Conservation (phyloP, 768 basidiomycete genomes). For the Lyophyllum decastes region DNA sequence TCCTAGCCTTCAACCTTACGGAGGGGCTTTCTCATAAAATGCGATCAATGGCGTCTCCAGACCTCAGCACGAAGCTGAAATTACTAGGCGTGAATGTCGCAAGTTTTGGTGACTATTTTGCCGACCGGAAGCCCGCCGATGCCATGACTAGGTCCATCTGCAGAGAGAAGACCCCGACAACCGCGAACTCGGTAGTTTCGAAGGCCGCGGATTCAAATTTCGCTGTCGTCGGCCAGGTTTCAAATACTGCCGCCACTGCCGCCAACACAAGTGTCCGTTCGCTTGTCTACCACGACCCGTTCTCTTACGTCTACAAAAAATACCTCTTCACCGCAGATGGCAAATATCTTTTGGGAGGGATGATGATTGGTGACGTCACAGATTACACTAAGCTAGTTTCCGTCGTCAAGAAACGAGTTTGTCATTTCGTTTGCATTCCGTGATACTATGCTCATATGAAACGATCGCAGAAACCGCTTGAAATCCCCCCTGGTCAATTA, state of each 20-base stretch:
- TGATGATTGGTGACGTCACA: conserved; percentile 76
- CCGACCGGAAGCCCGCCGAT: conserved; percentile 39
- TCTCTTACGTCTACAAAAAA: conserved; percentile 73
- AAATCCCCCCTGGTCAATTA: conserved; percentile 64
- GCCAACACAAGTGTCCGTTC: conserved; percentile 21
- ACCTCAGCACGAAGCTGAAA: conserved; percentile 72
- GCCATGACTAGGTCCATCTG: background rate
- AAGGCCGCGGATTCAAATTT: conserved; percentile 3
- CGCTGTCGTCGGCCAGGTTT: conserved; percentile 31
- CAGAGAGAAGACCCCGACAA: background rate
- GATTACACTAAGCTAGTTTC: conserved; percentile 72
- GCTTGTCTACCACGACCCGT: conserved; percentile 71
- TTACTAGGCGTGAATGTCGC: conserved; percentile 52
- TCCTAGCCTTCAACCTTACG: conserved; percentile 72
- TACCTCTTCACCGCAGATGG: conserved; percentile 75
- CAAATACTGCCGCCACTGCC: conserved; percentile 32
- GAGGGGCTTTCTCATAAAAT: conserved; percentile 39
- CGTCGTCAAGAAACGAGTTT: conserved; percentile 67
- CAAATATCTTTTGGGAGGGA: conserved; percentile 71
- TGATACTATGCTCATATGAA: background rate
- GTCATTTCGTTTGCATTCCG: conserved; percentile 1
- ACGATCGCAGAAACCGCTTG: conserved; percentile 57
- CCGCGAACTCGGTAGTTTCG: background rate
- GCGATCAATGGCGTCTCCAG: conserved; percentile 54
- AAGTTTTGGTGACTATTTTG: conserved; percentile 74